Base-by-base conservation (phyloP, 306 rosid species). In the Rosa chinensis region DNA sequence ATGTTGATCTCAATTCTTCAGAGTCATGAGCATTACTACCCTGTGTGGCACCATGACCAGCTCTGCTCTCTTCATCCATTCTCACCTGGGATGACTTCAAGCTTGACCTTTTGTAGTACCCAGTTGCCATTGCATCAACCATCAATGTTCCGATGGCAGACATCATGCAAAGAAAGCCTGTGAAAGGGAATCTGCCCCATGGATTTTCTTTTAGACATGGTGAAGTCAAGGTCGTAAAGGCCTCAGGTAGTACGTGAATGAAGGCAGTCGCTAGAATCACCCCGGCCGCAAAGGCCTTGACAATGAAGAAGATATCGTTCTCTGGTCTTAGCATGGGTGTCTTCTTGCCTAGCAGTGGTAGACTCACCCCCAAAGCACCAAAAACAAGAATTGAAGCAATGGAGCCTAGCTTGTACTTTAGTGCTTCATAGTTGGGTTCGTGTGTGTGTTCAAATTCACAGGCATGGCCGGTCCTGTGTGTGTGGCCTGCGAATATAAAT, bases 241-340 rank as follows among this genome's bases (percentile, higher is more conserved):
- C 97, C 0, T 90, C 94, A 0, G 97, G 96, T 4, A 88, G 84
- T 74, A 93, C 89, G 78, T 93, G 97, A 13, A 93, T 58, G 76
- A 93, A 93, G 40, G 88, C 92, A 0, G 96, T 93, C 0, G 90
- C 87, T 0, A 89, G 83, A 73, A 93, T 93, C 1, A 93, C 87
- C 10, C 96, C 96, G 0, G 96, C 96, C 3, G 97, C 94, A 12
- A 93, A 93, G 5, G 94, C 96, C 67, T 87, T 93, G 21, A 91
- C 79, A 85, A 88, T 80, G 91, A 88, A 89, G 69, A 93, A 93
- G 0, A 84, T 78, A 74, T 89, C 87, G 2, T 80, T 84, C 79
- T 89, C 80, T 1, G 94, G 96, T 2, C 74, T 80, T 4, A 90
- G 66, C 2, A 74, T 7, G 35, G 88, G 94, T 37, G 90, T 78